Evolutionary conservation across 768 basidiomycete species (phyloP), one percentile per base, ranked within the genome.

Genomic region (Tulasnella sp.): DNA sequence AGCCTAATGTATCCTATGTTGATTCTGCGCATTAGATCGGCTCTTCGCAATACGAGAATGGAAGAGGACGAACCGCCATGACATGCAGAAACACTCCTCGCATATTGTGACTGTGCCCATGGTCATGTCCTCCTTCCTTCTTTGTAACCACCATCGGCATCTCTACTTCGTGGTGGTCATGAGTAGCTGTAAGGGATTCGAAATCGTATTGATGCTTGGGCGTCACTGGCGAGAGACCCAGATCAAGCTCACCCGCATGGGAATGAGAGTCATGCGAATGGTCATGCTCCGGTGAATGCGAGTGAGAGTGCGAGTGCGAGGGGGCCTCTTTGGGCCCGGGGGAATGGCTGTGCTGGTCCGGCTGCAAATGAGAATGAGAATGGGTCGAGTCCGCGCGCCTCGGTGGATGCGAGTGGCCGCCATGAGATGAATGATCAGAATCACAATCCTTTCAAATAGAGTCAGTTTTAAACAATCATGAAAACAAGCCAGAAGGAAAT

Each of bases 51-150:
- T 15, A 38, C 10, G 42, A 23, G 4, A 42, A 27, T 38, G 30
- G 21, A 17, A 45, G 54, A 26, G 30, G 50, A 10, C 21, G 17
- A 55, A 89, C 88, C 60, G 93, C 93, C 84, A 96, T 85, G 49
- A 99, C 95, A 68, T 99, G 95, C 58, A 98, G 73, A 70, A 65
- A 99, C 27, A 77, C 93, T 17, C 96, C 96, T 32, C 93, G 86
- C 96, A 99, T 99, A 70, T 99, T 99, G 70, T 98, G 91, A 71
- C 88, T 91, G 67, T 95, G 92, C 0, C 88, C 86, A 70, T 92
- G 86, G 64, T 51, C 66, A 65, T 56, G 61, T 65, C 34, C 34
- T 7, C 34, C 34, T 5, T 15, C 34, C 34, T 38, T 15, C 34
- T 23, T 1, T 34, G 45, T 61, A 62, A 43, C 63, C 63, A 49